Conservation (phyloP, 768 basidiomycete genomes). For the Astraeus odoratus region DNA sequence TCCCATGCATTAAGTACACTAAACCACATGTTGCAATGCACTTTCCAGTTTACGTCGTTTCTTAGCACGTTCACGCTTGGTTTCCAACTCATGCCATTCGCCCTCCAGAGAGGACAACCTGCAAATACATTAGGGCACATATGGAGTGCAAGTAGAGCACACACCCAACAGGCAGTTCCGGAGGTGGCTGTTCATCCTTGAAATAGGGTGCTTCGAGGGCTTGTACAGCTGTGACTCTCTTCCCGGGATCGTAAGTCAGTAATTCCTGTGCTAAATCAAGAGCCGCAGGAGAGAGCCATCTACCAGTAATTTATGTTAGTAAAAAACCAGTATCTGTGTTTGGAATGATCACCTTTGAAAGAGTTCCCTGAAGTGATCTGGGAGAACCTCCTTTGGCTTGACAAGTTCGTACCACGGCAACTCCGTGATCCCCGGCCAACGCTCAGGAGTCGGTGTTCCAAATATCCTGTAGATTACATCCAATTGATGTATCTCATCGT, state of each 20-base stretch:
- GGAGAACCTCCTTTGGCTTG: constrained; percentile 71
- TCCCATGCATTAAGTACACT: constrained; percentile 18
- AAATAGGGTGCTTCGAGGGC: constrained; percentile 87
- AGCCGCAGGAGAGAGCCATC: constrained; percentile 82
- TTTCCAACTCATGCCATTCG: constrained; percentile 98
- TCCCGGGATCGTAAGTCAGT: constrained; percentile 72
- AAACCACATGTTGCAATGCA: constrained; percentile 31
- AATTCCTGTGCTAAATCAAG: constrained; percentile 83
- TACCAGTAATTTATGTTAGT: constrained; percentile 20
- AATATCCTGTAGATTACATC: constrained; percentile 88
- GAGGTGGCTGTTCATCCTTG: constrained; percentile 63
- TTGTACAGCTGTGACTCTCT: constrained; percentile 69
- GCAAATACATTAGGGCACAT: not conserved
- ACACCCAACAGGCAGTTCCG: constrained; percentile 73
- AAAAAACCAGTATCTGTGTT: not conserved
- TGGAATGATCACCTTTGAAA: constrained; percentile 66
- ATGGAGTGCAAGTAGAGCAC: constrained; percentile 24
- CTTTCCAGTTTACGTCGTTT: constrained; percentile 64
- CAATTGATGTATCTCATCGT: constrained; percentile 95
- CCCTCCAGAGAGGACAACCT: constrained; percentile 80
- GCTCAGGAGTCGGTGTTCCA: constrained; percentile 77
- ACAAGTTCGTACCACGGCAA: constrained; percentile 99
- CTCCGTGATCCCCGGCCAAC: constrained; percentile 77
- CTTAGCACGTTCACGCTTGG: constrained; percentile 84
- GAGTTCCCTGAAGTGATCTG: constrained; percentile 73